phyloP scores from a whole-genome alignment of 108 stramenopile species.

The Discostella pseudostelligera region DNA sequence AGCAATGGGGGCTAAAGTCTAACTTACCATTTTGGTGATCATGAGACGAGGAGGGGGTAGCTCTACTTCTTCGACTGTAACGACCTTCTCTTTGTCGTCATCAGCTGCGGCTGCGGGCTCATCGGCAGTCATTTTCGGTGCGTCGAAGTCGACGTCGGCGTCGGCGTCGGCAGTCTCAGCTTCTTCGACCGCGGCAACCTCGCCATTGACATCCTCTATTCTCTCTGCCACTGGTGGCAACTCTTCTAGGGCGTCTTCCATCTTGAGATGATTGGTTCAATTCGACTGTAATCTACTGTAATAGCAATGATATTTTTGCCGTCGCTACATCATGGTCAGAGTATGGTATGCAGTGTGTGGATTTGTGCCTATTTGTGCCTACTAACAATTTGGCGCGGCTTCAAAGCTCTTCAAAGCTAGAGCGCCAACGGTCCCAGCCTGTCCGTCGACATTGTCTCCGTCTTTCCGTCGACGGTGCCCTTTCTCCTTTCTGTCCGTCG shows the following conservation, averaged over 20 bases:
- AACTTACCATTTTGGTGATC: conserved; percentile 92
- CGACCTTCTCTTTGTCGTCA: neutral
- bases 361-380: no score
- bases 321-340: neutral
- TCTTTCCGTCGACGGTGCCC: no score
- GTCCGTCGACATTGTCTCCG: no score
- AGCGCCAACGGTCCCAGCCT: no score
- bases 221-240: neutral
- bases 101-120: neutral
- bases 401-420: no score
- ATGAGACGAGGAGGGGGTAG: conserved; percentile 75
- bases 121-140: no score
- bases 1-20: neutral
- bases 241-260: conserved; percentile 4
- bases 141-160: no score
- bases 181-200: no score
- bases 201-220: conserved; percentile 6
- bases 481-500: no score
- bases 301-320: neutral
- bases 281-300: neutral
- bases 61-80: conserved; percentile 19
- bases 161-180: no score
- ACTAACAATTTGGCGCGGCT: neutral
- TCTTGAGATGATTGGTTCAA: neutral
- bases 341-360: neutral